phyloP scores from a whole-genome alignment of 2,329 filamentous ascomycete genomes.

The Talaromyces marneffei region DNA sequence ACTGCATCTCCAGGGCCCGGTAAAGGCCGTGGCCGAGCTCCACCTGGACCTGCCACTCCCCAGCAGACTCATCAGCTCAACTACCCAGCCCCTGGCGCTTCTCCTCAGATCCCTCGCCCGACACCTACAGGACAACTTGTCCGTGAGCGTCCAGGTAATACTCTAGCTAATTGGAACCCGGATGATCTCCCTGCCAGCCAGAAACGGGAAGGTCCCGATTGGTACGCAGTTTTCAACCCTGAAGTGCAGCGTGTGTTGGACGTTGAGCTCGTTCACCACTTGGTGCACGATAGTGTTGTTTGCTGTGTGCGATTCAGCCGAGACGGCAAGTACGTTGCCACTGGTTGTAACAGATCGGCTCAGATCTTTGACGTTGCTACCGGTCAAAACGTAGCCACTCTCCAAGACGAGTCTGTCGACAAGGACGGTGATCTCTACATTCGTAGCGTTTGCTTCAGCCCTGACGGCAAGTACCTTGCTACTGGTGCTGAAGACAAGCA shows the following conservation, averaged over 20 bases:
- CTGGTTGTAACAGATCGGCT: constrained; percentile 96
- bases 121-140: constrained; percentile 57
- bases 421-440: constrained; percentile 93
- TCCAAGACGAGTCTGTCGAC: constrained; percentile 83
- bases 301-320: constrained; percentile 97
- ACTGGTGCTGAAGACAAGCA: constrained; percentile 97
- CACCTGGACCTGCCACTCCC: constrained; percentile 70
- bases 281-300: constrained; percentile 91
- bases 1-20: constrained; percentile 82
- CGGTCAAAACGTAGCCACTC: constrained; percentile 79
- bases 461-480: constrained; percentile 86
- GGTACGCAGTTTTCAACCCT: constrained; percentile 97
- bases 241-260: constrained; percentile 82
- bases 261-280: constrained; percentile 87
- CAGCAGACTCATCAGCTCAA: constrained; percentile 85
- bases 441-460: constrained; percentile 96
- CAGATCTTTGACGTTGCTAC: constrained; percentile 93
- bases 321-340: constrained; percentile 92
- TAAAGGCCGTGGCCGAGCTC: constrained; percentile 62
- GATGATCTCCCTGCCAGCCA: constrained; percentile 77
- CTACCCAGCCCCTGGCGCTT: constrained; percentile 75
- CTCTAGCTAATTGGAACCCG: constrained; percentile 78
- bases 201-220: constrained; percentile 85
- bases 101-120: constrained; percentile 81
- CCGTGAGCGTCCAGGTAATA: constrained; percentile 55